Percentiles rank a stretch among this genome's conserved stretches.
phyloP scores from a whole-genome alignment of 2,329 filamentous ascomycete genomes.

The Cercospora janseana region DNA sequence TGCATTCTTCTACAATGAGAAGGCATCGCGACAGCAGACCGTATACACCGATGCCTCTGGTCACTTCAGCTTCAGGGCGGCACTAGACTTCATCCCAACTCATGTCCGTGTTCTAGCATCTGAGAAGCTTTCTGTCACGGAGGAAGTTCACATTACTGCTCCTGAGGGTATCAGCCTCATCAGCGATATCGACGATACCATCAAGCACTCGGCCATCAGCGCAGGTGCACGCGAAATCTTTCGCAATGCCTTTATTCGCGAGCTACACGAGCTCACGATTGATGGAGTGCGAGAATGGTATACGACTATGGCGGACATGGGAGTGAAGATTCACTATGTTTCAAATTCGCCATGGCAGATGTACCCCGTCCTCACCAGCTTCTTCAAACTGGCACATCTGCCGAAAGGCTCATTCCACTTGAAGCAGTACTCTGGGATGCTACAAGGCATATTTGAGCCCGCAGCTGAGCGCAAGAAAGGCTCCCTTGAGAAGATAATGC shows the following conservation, averaged over 20 bases:
- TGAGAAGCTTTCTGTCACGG: slow-evolving; percentile 77
- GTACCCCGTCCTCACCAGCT: slow-evolving; percentile 78
- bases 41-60: slow-evolving; percentile 83
- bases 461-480: slow-evolving; percentile 92
- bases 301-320: slow-evolving; percentile 68
- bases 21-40: slow-evolving; percentile 76
- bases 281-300: slow-evolving; percentile 93
- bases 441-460: slow-evolving; percentile 96
- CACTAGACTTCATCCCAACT: slow-evolving; percentile 85
- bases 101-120: slow-evolving; percentile 84
- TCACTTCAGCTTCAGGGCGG: slow-evolving; percentile 77
- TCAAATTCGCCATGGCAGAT: slow-evolving; percentile 99
- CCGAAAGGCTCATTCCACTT: slow-evolving; percentile 89
- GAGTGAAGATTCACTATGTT: slow-evolving; percentile 90
- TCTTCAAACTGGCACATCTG: slow-evolving; percentile 75
- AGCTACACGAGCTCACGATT: slow-evolving; percentile 75
- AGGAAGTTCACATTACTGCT: slow-evolving; percentile 74
- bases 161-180: slow-evolving; percentile 83
- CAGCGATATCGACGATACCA: slow-evolving; percentile 95
- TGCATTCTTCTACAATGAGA: slow-evolving; percentile 90
- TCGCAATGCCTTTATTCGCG: slow-evolving; percentile 89
- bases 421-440: slow-evolving; percentile 94
- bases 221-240: slow-evolving; percentile 90
- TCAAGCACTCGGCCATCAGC: slow-evolving; percentile 91
- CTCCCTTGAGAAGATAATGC: slow-evolving; percentile 78